Percentiles rank a stretch among this genome's conserved stretches.
These are phyloP conservation scores for Fusarium euwallaceae DNA, from an alignment of 2,329 filamentous ascomycete species.

Conservation along the genomic window DNA sequence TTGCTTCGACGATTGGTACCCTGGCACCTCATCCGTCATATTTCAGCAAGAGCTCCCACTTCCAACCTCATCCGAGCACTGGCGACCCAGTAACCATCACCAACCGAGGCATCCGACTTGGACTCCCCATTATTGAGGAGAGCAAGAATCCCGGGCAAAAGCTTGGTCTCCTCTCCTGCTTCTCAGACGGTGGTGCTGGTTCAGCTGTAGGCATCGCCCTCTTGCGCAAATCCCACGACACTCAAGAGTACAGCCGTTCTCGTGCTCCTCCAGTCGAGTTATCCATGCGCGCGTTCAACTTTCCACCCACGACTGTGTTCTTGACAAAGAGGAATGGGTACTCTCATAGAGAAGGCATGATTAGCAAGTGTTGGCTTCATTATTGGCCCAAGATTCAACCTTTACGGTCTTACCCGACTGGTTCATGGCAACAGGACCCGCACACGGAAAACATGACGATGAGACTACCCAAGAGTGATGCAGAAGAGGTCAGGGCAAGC, in stretches of 20 bases:
- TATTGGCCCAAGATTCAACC: slow-evolving; percentile 5
- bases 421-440: slow-evolving; percentile 11
- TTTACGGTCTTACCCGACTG: background rate
- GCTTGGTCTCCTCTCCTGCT: slow-evolving; percentile 26
- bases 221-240: background rate
- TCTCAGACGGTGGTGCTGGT: slow-evolving; percentile 7
- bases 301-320: slow-evolving; percentile 16
- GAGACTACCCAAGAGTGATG: background rate
- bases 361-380: slow-evolving; percentile 19
- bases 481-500: background rate
- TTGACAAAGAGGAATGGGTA: slow-evolving; percentile 16
- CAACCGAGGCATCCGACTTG: slow-evolving; percentile 34
- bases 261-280: slow-evolving; percentile 6
- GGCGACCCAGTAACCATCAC: slow-evolving; percentile 26
- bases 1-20: slow-evolving; percentile 23
- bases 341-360: background rate
- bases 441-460: slow-evolving; percentile 18
- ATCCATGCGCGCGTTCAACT: background rate
- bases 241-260: slow-evolving; percentile 21
- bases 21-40: slow-evolving; percentile 28
- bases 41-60: slow-evolving; percentile 15
- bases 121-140: slow-evolving; percentile 3
- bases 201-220: slow-evolving; percentile 20
- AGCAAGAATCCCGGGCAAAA: background rate
- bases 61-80: slow-evolving; percentile 17